These are phyloP conservation scores for Saccharomycopsis amapae DNA, from an alignment of 805 yeast genomes.

Conservation along the genomic window DNA sequence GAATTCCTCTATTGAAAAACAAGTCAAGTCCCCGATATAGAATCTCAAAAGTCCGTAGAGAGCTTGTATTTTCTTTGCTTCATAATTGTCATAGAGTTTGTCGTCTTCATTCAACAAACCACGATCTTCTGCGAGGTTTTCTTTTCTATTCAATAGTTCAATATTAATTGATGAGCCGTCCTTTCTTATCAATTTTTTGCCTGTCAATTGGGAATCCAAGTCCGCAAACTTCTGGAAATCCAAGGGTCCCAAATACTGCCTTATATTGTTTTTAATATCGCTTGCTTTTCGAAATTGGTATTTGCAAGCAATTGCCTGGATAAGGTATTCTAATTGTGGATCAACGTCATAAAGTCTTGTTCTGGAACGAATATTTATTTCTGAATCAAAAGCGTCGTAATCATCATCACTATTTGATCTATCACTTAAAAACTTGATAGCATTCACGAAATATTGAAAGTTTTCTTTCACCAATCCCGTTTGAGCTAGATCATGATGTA, in stretches of 20 bases:
- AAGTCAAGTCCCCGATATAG: not conserved
- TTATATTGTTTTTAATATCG: not conserved
- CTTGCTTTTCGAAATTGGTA: no score
- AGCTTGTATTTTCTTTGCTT: not conserved
- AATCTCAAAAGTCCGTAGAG: not conserved
- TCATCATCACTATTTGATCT: no score
- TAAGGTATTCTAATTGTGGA: no score
- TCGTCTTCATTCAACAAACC: not conserved
- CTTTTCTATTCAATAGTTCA: not conserved
- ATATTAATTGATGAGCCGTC: not conserved
- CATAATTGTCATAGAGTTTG: not conserved
- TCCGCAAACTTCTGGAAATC: not conserved
- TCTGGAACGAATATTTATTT: no score
- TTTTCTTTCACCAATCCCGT: no score
- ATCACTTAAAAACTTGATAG: no score
- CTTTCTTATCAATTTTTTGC: not conserved
- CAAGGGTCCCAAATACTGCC: not conserved
- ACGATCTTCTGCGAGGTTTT: not conserved
- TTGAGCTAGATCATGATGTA: no score
- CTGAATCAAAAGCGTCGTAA: no score
- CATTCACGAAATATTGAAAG: no score
- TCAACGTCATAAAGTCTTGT: no score
- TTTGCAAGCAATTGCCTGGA: no score
- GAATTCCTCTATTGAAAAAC: not conserved
- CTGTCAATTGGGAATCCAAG: not conserved